Base-by-base conservation (phyloP, 108 stramenopile genomes). In the Licmophora abbreviata region DNA sequence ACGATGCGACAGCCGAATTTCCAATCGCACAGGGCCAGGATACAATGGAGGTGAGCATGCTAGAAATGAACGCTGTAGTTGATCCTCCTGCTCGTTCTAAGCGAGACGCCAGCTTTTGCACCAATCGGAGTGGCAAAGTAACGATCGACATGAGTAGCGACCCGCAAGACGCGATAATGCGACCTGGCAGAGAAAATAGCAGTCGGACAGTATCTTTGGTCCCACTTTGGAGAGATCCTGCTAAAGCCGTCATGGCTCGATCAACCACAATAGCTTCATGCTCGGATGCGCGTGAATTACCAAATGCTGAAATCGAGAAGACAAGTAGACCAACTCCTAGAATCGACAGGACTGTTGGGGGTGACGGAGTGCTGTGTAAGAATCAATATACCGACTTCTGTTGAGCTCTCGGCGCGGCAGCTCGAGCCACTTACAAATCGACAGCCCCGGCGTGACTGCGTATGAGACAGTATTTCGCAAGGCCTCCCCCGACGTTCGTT, bases 401-500 rank as follows among this genome's bases (percentile, higher is more conserved):
- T 2, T 14, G 20, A 2, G 22, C 24, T 32, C 11, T 15, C 2
- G 28, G 12, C 49, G 22, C 2, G 22, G 4, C 25, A 4, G 4
- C 18, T 26, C 22, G 10, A 14, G 4, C 15, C 18, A 21, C 51
- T 53, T 53, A 53, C 51, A 38, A n/a, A 49, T 29, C 2, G 64
- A 51, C 1, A 49, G 21, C 41, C 64, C 61, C 0, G 88, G 88
- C 43, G 80, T 73, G 17, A 90, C 74, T 23, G 88, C 84, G 61
- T 90, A 83, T 4, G 81, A 76, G 3, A 90, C 61, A 38, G 84
- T 83, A 40, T 90, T 90, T 53, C 83, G 64, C 56, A 90, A 54
- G 1, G 88, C 88, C 41, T 90, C 88, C 31, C 88, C 84, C 15
- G 83, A 81, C 28, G 83, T 81, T 48, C 81, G 63, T 56, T 90